phyloP scores from a whole-genome alignment of 2,329 filamentous ascomycete species.

The Colletotrichum filicis region DNA sequence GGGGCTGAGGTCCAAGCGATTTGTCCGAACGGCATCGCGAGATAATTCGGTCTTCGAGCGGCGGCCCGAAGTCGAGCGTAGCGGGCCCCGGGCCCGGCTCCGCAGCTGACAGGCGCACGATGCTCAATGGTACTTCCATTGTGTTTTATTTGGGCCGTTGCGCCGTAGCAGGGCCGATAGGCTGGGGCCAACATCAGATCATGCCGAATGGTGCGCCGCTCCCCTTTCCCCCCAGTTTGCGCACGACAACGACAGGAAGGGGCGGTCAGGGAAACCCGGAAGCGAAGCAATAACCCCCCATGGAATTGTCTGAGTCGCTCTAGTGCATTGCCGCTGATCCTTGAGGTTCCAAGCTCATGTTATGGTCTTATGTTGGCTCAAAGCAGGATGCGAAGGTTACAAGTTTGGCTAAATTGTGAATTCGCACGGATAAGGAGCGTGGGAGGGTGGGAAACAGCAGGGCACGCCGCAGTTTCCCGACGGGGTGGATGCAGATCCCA shows the following conservation, averaged over 20 bases:
- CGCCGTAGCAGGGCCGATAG: slow-evolving; percentile 25
- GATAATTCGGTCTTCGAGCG: not conserved
- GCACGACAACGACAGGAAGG: not conserved
- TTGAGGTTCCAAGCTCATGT: not conserved
- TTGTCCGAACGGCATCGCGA: not conserved
- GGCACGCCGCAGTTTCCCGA: not conserved
- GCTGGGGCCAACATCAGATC: slow-evolving; percentile 18
- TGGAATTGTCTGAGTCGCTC: not conserved
- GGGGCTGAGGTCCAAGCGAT: not conserved
- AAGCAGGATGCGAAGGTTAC: not conserved
- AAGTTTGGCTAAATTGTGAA: not conserved
- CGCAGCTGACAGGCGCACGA: not conserved
- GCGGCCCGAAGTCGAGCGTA: not conserved
- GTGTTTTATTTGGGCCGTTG: not conserved
- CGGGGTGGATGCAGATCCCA: not conserved
- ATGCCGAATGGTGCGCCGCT: not conserved
- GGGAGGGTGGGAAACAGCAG: not conserved
- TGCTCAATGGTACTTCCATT: not conserved
- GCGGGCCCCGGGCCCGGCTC: not conserved
- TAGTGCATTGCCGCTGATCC: not conserved
- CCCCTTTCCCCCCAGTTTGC: not conserved
- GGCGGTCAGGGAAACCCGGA: not conserved
- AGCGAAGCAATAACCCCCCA: not conserved
- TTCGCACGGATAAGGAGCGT: not conserved
- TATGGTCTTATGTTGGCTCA: not conserved